Base-by-base conservation (phyloP, 495 filamentous ascomycete genomes). In the Aspergillus steynii region DNA sequence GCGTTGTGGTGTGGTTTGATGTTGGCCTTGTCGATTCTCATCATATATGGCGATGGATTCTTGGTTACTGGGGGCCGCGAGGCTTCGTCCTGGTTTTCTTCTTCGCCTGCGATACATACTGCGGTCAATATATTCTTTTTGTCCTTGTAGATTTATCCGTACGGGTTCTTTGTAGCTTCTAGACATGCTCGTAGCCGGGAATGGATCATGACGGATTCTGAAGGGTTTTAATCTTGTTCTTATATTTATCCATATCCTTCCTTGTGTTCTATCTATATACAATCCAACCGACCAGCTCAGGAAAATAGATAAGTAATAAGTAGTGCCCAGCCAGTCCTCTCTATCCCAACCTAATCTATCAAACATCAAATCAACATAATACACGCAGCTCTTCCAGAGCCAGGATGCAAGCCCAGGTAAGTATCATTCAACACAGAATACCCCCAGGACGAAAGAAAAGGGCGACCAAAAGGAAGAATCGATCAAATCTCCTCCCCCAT, bases 401-500 rank as follows among this genome's bases (percentile, higher is more conserved):
- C 37, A 37, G 14, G 14, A 42, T 42, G 37, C 37, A 42, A 42
- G 20, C 20, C 20, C 20, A 20, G 20, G 20, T 20, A 20, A 20
- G 20, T 20, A 20, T 20, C 20, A 20, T 20, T 20, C 20, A 20
- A 20, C 20, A 20, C 20, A 20, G 20, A 20, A 20, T 20, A 20
- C 20, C 20, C 20, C 20, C 20, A 20, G 20, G 26, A n/a, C 0
- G n/a, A 14, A n/a, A 9, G 25, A 3, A 54, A 10, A 42, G 12
- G 28, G 20, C 20, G 20, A 20, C 20, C 20, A 27, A 53, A 27
- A 53, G 29, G 8, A 5, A 48, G 15, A 51, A 8, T 9, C 29
- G 32, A 55, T 63, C 53, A 76, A 45, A 77, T 65, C 50, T 76
- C 66, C 56, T 57, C 59, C 0, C 78, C 78, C 72, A 79, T 77